Evolutionary conservation across 768 basidiomycete species (phyloP).

Genomic region (Xerocomus brunneocitrinus): DNA sequence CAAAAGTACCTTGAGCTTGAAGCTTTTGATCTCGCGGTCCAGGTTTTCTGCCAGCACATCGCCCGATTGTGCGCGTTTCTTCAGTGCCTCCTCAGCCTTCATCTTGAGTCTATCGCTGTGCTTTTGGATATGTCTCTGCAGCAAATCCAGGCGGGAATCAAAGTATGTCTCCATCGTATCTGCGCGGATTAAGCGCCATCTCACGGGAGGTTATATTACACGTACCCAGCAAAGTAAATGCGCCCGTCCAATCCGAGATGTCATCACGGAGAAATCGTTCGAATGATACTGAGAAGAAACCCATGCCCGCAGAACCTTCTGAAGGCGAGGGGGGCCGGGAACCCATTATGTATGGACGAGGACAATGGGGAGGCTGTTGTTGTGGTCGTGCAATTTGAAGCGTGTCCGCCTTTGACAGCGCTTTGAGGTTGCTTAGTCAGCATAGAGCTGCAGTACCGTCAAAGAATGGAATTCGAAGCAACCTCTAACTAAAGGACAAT

Average conservation of each 20-base stretch:
- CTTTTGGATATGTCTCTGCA: slow-evolving; percentile 81
- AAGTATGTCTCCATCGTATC: slow-evolving; percentile 96
- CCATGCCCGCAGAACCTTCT: slow-evolving; percentile 33
- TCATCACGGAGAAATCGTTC: slow-evolving; percentile 76
- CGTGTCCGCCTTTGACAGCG: background rate
- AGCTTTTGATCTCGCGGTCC: slow-evolving; percentile 80
- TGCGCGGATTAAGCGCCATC: slow-evolving; percentile 24
- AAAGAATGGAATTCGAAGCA: no score
- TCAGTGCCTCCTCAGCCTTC: slow-evolving; percentile 78
- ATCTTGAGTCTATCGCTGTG: slow-evolving; percentile 80
- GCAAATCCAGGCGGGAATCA: slow-evolving; percentile 80
- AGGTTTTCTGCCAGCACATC: slow-evolving; percentile 71
- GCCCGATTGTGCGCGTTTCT: slow-evolving; percentile 51
- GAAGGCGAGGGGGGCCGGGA: slow-evolving; percentile 39
- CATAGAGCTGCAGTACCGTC: background rate
- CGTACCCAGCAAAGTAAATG: slow-evolving; percentile 82
- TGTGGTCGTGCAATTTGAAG: slow-evolving; percentile 5
- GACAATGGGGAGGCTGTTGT: slow-evolving; percentile 13
- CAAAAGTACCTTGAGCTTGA: slow-evolving; percentile 72
- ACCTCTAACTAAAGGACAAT: background rate
- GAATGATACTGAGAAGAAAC: slow-evolving; percentile 64
- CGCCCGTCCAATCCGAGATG: slow-evolving; percentile 69
- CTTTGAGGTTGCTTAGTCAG: slow-evolving; percentile 23
- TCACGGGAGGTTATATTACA: slow-evolving; percentile 1
- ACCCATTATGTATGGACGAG: slow-evolving; percentile 25